Percentiles rank a stretch among this genome's conserved stretches.
Conservation (phyloP, 2,329 filamentous ascomycete species). For the Penicillium vulpinum region DNA sequence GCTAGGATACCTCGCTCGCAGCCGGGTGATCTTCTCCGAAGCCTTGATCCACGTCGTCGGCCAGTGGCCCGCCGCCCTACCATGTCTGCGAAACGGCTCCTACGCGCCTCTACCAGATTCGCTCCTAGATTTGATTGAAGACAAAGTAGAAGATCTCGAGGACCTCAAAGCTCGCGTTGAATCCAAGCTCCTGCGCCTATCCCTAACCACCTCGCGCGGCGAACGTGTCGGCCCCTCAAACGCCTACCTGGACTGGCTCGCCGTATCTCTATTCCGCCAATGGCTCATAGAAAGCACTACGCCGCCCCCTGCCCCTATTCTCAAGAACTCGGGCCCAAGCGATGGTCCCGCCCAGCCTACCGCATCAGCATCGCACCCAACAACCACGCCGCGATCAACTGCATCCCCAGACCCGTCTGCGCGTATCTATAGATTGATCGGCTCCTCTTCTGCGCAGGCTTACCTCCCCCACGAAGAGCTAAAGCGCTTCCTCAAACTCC, state of each 20-base stretch:
- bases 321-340: slow-evolving; percentile 33
- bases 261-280: slow-evolving; percentile 81
- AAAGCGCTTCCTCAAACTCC: slow-evolving; percentile 83
- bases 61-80: slow-evolving; percentile 82
- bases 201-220: slow-evolving; percentile 73
- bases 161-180: slow-evolving; percentile 80
- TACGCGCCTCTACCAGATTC: slow-evolving; percentile 64
- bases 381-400: slow-evolving; percentile 24
- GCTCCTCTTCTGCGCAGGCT: slow-evolving; percentile 58
- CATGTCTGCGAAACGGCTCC: slow-evolving; percentile 64
- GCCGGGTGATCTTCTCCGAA: slow-evolving; percentile 80
- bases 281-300: slow-evolving; percentile 91
- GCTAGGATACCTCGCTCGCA: slow-evolving; percentile 80
- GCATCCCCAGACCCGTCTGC: slow-evolving; percentile 50
- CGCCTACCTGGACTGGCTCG: slow-evolving; percentile 86
- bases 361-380: slow-evolving; percentile 9
- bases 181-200: slow-evolving; percentile 76
- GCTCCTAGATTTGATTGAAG: slow-evolving; percentile 86
- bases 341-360: slow-evolving; percentile 10
- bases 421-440: slow-evolving; percentile 75
- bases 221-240: slow-evolving; percentile 79
- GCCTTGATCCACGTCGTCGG: slow-evolving; percentile 92
- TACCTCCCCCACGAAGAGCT: slow-evolving; percentile 85
- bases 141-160: slow-evolving; percentile 89
- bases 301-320: slow-evolving; percentile 60